Base-by-base conservation (phyloP, 2,329 filamentous ascomycete species). In the Aureobasidium sp. region DNA sequence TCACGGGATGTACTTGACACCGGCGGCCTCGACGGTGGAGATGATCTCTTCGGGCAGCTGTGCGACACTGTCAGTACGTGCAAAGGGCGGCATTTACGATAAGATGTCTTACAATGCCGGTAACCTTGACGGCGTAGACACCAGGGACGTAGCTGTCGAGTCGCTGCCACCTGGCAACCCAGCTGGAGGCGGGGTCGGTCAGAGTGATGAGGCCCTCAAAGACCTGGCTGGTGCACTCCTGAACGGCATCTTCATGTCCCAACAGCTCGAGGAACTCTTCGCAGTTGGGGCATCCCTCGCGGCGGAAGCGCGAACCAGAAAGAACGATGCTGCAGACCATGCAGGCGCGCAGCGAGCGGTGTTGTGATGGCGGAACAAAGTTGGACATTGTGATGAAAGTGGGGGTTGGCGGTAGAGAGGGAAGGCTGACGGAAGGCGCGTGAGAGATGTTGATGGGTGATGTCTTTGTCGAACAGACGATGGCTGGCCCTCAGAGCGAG, bases 311-410 rank as follows among this genome's bases (percentile, higher is more conserved):
- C 88, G 93, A 71, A 33, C 64, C 49, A 38, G 89, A 87, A 80
- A 93, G 90, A 65, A 97, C 90, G 71, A 97, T 88, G 59, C 90
- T 93, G 84, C 94, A 99, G 67, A 97, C 90, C 91, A 99, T 96
- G 81, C 94, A 99, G 70, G 94, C 94, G 75, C 94, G 92, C 67
- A 95, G 83, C 73, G 89, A 86, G 75, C 92, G 89, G 78, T 88
- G 85, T 75, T 94, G 89, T 72, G 80, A 81, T 7, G 88, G 82
- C 17, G 88, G 77, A 64, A 91, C 86, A 73, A 84, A 91, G 73
- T 85, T 87, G 60, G 80, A 77, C 67, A 78, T 75, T 65, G 74
- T 76, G 62, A 53, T 53, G 46, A 43, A n/a, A 61, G 51, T 38
- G 49, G n/a, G 4, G 23, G 23, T 29, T 2, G 19, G 21, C 9